Base-by-base conservation (phyloP, 2,329 filamentous ascomycete genomes). In the Falciphora oryzae region DNA sequence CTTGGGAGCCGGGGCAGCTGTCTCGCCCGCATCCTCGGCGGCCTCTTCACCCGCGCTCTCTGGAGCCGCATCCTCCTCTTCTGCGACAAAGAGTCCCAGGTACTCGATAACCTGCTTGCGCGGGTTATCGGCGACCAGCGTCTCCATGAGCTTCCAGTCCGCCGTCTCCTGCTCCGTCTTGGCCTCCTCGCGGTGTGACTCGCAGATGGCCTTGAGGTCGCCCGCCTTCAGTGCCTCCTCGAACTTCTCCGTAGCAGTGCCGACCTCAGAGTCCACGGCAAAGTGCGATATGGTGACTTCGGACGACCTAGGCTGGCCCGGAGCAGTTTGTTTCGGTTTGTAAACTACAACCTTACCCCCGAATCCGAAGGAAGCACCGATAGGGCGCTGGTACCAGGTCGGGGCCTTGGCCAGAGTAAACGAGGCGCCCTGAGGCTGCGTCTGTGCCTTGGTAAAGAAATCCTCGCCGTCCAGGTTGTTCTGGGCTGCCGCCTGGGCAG, bases 71-170 rank as follows among this genome's bases (percentile, higher is more conserved):
- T 86, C 83, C 10, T 75, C 70, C 3, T 79, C 73, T 29, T 84
- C 80, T n/a, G 81, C 79, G 65, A 89, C 86, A 35, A 86, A 81
- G 76, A 98, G 94, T n/a, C 94, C 95, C 25, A 99, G 85, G 74
- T 96, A 93, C 69, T 96, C 90, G 28, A 95, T 85, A 65, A 99
- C 89, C 74, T 91, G 89, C 74, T 90, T 89, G 57, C 93, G 87
- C n/a, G 93, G 90, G 72, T 94, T 93, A 35, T 90, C 88, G 4
- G 91, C 89, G 61, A 94, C 89, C 66, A 99, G 78, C 2, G 93
- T 95, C 75, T 95, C 89, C 75, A 99, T 92, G 53, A 98, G 92
- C 69, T 90, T 90, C 95, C 95, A 99, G 76, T 98, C 94, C 4
- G 91, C 90, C 80, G 93, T 97, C 75, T 98, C 95, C 69, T 96